Evolutionary conservation across 305 asterid species (phyloP).

Genomic region (Petunia hybrid): DNA sequence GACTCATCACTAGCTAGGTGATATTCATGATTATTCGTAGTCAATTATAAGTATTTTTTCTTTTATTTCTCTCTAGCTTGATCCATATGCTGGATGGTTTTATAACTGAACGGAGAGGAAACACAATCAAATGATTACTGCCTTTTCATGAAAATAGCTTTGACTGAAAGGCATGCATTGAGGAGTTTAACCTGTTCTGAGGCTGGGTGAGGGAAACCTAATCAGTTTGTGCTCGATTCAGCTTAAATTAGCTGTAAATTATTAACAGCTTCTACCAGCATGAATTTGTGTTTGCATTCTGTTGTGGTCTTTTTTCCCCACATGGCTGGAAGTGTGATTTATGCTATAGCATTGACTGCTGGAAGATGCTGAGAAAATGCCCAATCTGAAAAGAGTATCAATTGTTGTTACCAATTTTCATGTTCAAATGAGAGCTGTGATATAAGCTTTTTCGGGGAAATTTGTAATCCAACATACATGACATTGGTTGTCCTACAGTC

Average conservation of each 20-base stretch:
- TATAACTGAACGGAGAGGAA: constrained; percentile 14
- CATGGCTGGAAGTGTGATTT: neutral
- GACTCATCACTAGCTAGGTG: neutral
- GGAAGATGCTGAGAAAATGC: constrained; percentile 6
- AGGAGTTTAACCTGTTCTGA: too few relatives aligned
- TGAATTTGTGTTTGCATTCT: too few relatives aligned
- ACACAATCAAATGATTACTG: neutral
- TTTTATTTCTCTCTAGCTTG: constrained; percentile 6
- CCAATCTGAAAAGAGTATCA: neutral
- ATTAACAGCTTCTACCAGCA: too few relatives aligned
- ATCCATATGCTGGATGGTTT: constrained; percentile 14
- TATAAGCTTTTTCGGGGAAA: neutral
- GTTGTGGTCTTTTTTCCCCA: too few relatives aligned
- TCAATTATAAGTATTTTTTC: neutral
- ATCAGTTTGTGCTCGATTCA: too few relatives aligned
- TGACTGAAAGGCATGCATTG: too few relatives aligned
- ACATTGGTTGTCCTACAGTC: neutral
- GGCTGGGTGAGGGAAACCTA: too few relatives aligned
- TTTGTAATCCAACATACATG: constrained; percentile 16
- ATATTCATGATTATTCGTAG: neutral
- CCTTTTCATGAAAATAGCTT: neutral
- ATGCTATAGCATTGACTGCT: neutral
- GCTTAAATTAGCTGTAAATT: too few relatives aligned
- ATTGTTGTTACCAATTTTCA: constrained; percentile 3
- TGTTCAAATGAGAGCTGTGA: neutral